Evolutionary conservation across 2,329 filamentous ascomycete genomes (phyloP).

Genomic region (Berkeleyomyces rouxiae): DNA sequence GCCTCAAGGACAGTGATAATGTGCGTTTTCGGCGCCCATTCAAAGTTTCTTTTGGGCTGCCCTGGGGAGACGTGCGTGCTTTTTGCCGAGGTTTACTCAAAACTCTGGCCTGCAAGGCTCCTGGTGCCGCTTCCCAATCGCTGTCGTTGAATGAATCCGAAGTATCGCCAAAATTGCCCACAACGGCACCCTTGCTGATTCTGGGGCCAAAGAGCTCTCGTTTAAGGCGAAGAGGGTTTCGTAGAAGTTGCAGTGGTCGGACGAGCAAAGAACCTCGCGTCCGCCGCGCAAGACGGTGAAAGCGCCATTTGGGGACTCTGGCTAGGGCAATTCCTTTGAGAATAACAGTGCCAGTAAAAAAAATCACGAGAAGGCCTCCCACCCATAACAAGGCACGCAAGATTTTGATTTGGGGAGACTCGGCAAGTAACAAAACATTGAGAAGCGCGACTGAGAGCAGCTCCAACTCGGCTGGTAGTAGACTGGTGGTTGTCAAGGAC

Average conservation of each 20-base stretch:
- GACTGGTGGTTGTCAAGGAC: conserved; percentile 73
- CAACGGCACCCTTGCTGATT: conserved; percentile 18
- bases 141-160: conserved; percentile 1
- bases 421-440: conserved; percentile 60
- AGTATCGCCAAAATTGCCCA: not conserved
- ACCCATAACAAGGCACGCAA: conserved; percentile 74
- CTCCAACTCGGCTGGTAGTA: conserved; percentile 74
- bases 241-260: conserved; percentile 1
- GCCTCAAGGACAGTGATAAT: conserved; percentile 45
- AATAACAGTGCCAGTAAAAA: conserved; percentile 57
- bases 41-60: not conserved
- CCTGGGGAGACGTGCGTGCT: not conserved
- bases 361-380: conserved; percentile 60
- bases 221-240: conserved; percentile 8
- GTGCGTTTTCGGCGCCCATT: conserved; percentile 50
- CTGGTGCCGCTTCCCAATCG: not conserved
- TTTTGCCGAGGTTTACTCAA: not conserved
- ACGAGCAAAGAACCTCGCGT: not conserved
- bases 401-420: conserved; percentile 69
- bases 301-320: conserved; percentile 80
- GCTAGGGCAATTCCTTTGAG: conserved; percentile 74
- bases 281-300: conserved; percentile 37
- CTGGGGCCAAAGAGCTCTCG: conserved; percentile 14
- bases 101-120: not conserved
- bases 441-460: conserved; percentile 70